Conservation (phyloP, 768 basidiomycete species). For the Rhizopogon vulgaris region DNA sequence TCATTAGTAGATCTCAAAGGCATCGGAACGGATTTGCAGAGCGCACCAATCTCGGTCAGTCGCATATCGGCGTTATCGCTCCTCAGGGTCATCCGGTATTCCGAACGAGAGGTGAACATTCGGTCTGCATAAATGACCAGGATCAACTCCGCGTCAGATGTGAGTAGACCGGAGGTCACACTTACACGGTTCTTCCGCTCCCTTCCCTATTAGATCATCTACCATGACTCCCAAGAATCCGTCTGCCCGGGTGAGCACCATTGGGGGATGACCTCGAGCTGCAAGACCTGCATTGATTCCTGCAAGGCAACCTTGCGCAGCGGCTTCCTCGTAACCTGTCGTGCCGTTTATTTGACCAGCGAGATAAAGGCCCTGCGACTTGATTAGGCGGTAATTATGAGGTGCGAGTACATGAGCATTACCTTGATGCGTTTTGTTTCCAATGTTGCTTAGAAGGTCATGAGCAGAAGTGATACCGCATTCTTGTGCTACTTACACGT, state of each 20-base stretch:
- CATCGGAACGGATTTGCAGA: not conserved
- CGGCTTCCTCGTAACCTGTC: slow-evolving; percentile 93
- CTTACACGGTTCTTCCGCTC: slow-evolving; percentile 87
- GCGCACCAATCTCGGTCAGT: slow-evolving; percentile 67
- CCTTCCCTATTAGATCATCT: slow-evolving; percentile 84
- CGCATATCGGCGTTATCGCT: slow-evolving; percentile 87
- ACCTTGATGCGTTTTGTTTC: slow-evolving; percentile 83
- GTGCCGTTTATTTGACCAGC: slow-evolving; percentile 93
- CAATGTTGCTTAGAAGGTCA: slow-evolving; percentile 50
- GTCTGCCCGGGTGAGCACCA: slow-evolving; percentile 76
- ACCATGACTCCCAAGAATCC: slow-evolving; percentile 89
- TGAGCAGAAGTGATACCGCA: not conserved
- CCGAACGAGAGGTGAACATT: slow-evolving; percentile 90
- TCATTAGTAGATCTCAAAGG: not conserved
- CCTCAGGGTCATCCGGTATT: slow-evolving; percentile 83
- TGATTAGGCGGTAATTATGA: not conserved
- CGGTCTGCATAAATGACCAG: slow-evolving; percentile 48
- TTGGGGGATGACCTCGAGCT: slow-evolving; percentile 46
- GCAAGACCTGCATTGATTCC: slow-evolving; percentile 83
- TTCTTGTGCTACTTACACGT: slow-evolving; percentile 41
- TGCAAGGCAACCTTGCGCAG: slow-evolving; percentile 83
- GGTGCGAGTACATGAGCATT: not conserved
- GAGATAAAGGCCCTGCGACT: slow-evolving; percentile 66
- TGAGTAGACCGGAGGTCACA: slow-evolving; percentile 5
- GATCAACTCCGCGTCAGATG: not conserved